These are phyloP conservation scores for Aspergillus awamori DNA, from an alignment of 2,329 filamentous ascomycete species.

Conservation along the genomic window DNA sequence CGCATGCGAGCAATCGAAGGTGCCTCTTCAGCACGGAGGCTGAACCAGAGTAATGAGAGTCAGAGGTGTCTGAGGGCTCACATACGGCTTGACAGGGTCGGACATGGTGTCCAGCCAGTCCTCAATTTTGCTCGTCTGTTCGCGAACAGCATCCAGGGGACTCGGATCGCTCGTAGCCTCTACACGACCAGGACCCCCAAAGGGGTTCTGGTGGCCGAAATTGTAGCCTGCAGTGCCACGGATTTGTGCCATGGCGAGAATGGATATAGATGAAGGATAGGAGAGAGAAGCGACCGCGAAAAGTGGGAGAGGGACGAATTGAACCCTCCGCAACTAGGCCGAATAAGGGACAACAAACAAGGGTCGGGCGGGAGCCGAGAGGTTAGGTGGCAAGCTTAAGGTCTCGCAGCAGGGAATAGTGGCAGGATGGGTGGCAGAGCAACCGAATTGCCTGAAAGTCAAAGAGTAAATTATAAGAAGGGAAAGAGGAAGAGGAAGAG, in stretches of 20 bases:
- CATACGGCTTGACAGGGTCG: conserved; percentile 93
- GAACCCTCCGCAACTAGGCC: conserved; percentile 2
- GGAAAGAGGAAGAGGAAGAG: not conserved
- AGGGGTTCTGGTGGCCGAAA: conserved; percentile 73
- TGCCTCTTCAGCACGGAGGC: not conserved
- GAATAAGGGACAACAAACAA: conserved; percentile 8
- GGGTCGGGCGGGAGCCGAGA: not conserved
- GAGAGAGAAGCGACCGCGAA: conserved; percentile 12
- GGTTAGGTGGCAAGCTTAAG: not conserved
- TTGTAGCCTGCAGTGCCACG: conserved; percentile 79
- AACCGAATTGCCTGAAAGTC: conserved; percentile 5
- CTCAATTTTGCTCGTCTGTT: conserved; percentile 98
- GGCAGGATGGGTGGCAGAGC: not conserved
- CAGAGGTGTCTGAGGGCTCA: conserved; percentile 30
- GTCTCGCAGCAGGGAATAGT: not conserved
- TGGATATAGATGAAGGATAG: conserved; percentile 1
- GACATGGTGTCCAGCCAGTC: conserved; percentile 84
- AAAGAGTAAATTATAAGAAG: conserved; percentile 5
- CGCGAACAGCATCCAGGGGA: conserved; percentile 83
- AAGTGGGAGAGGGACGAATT: conserved; percentile 12
- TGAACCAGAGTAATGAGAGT: conserved; percentile 4
- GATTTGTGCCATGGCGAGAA: conserved; percentile 51
- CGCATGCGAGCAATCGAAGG: not conserved
- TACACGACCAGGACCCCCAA: conserved; percentile 62
- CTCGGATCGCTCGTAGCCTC: conserved; percentile 70